Conservation (phyloP, 2,329 filamentous ascomycete species). For the Pleochaeta shiraiana region DNA sequence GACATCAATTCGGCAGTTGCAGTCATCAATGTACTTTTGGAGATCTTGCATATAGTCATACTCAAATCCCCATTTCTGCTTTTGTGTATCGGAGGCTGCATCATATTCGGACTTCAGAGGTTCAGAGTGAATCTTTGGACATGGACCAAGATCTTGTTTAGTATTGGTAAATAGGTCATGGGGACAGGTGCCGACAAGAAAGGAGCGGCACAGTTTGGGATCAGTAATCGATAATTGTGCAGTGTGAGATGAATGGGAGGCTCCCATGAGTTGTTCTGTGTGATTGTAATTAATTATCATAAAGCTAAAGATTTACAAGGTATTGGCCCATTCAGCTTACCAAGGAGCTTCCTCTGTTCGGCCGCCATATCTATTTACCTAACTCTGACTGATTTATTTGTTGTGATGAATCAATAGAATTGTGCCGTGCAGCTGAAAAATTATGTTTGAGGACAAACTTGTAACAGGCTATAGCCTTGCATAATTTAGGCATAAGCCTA, state of each 20-base stretch:
- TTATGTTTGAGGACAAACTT: no score
- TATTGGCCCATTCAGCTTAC: conserved; percentile 22
- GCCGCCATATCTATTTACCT: conserved; percentile 47
- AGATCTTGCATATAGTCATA: conserved; percentile 95
- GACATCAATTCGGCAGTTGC: conserved; percentile 78
- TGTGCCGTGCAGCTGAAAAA: no score
- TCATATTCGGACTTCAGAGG: conserved; percentile 80
- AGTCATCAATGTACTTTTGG: conserved; percentile 91
- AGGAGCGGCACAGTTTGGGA: conserved; percentile 85
- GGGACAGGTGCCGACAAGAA: conserved; percentile 80
- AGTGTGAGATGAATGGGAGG: conserved; percentile 47
- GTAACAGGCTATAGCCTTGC: no score
- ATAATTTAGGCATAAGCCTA: no score
- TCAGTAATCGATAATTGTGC: conserved; percentile 76
- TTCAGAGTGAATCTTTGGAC: conserved; percentile 74
- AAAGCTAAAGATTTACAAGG: neutral
- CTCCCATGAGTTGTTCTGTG: conserved; percentile 77
- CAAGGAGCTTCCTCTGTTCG: conserved; percentile 92
- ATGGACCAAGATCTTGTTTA: conserved; percentile 87
- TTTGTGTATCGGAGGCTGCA: conserved; percentile 44
- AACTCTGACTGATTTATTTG: neutral
- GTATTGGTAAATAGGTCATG: conserved; percentile 99
- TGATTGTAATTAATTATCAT: conserved; percentile 7
- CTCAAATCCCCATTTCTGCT: conserved; percentile 56
- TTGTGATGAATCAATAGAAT: no score